Base-by-base conservation (phyloP, 2,329 filamentous ascomycete species). In the Fusarium verticillioides region DNA sequence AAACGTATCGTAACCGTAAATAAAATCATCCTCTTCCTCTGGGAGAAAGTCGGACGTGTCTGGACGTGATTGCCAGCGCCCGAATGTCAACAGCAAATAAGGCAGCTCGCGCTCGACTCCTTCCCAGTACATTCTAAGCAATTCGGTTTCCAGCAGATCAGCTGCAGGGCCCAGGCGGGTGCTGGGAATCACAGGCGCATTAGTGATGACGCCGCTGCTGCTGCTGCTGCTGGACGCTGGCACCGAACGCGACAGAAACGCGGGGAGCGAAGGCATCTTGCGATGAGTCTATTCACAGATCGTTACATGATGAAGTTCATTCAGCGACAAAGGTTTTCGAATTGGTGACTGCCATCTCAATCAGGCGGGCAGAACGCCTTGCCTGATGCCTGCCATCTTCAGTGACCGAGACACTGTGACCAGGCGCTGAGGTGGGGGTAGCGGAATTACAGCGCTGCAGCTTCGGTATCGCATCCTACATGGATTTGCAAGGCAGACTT, bases 1-100 rank as follows among this genome's bases (percentile, higher is more conserved):
- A 52, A 84, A 84, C 0, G 82, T 82, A 47, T 84, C 82, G 56
- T 80, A 84, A 13, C 82, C 83, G 63, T 83, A 77, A 10, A 84
- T 75, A 34, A 76, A 63, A 32, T 75, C 59, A 43, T 81, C 77
- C 2, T 72, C 47, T 58, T 83, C 78, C 32, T 82, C 80, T 10
- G 49, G 66, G 4, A 28, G 72, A 44, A 49, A 70, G 66, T 21
- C 30, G 78, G 71, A 32, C 42, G 61, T 50, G 18, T 63, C 36
- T 66, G 60, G 43, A 10, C 21, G 39, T 15, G 63, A 60, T 53
- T 82, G 79, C 81, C 82, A 84, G 36, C 62, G 65, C 26, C 70
- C 69, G n/a, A 84, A 69, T 0, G 82, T 82, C 19, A 77, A 63
- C 8, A 84, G 44, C 28, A 84, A 79, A 46, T 79, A 72, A 40